A percentile compares a stretch with the other conserved stretches of the same genome.
These are phyloP conservation scores for Trebouxia sp. DNA, from an alignment of 139 green algal species.

Conservation along the genomic window DNA sequence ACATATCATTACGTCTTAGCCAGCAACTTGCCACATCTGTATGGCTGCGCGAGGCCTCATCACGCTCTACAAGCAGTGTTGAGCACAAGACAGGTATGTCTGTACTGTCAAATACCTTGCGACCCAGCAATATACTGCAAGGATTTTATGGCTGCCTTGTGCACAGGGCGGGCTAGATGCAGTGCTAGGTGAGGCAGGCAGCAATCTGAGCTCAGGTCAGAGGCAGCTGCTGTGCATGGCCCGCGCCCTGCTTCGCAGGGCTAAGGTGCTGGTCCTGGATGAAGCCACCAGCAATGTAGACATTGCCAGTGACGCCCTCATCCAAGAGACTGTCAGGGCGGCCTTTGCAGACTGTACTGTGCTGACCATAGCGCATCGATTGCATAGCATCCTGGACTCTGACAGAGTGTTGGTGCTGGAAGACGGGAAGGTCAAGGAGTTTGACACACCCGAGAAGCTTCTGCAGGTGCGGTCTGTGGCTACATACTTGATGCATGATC, in stretches of 20 bases:
- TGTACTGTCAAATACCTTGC: too few relatives aligned
- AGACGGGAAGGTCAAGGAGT: slow-evolving; percentile 60
- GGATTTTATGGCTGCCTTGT: background rate
- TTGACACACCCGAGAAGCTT: slow-evolving; percentile 50
- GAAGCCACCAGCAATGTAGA: slow-evolving; percentile 75
- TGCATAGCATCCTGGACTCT: slow-evolving; percentile 77
- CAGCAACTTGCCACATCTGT: too few relatives aligned
- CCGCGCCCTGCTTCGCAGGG: slow-evolving; percentile 36
- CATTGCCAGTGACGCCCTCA: slow-evolving; percentile 29
- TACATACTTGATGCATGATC: background rate
- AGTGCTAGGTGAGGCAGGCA: slow-evolving; percentile 75
- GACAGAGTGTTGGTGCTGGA: slow-evolving; percentile 76
- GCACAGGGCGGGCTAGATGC: slow-evolving; percentile 71
- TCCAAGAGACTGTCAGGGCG: slow-evolving; percentile 48
- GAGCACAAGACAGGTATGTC: too few relatives aligned
- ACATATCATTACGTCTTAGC: too few relatives aligned
- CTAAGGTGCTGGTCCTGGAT: slow-evolving; percentile 65
- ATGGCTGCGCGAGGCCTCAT: too few relatives aligned
- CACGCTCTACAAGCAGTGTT: too few relatives aligned
- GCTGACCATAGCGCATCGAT: slow-evolving; percentile 62
- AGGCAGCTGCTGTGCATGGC: slow-evolving; percentile 91
- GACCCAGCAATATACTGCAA: background rate
- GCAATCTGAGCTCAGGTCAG: slow-evolving; percentile 84
- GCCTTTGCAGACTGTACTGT: slow-evolving; percentile 62
- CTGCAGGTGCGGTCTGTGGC: slow-evolving; percentile 10